Evolutionary conservation across 202 grass and related monocot genomes (phyloP), one percentile per base, ranked within the genome.

Genomic region (Setaria viridis): DNA sequence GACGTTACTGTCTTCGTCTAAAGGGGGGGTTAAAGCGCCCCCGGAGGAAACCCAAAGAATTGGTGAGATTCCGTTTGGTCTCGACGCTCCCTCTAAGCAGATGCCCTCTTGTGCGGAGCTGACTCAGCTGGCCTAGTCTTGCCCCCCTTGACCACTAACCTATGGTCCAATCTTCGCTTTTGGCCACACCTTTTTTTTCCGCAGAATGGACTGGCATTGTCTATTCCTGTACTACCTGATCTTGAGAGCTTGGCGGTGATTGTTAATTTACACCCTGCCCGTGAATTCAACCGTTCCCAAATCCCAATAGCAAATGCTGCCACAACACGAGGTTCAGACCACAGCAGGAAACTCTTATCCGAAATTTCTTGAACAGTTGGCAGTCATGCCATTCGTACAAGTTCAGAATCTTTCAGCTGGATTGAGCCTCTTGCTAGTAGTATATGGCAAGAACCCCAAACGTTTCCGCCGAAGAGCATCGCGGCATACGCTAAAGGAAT

Each of bases 111-210:
- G 71, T 77, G 71, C 72, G 70, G 60, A 82, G 86, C 66, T 69
- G 80, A 78, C n/a, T 83, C 80, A 83, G 72, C 86, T 54, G 64
- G 37, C 45, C 72, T 55, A 82, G 54, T 7, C 25, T 6, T 77
- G 73, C 5, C 50, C 35, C 64, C 54, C 10, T n/a, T 62, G 62
- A 71, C 63, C 63, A 77, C 51, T 70, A 60, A 76, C 33, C n/a
- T 19, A 33, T 65, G 21, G 32, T 43, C 79, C 85, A 62, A 76
- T 41, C 53, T 51, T 77, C 85, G 39, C 62, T 82, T 69, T 87
- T 69, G 53, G 71, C 80, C 79, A 55, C 20, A 59, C 25, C 70
- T 81, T 87, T 67, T 60, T 81, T 76, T 81, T 32, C 32, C 60
- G 1, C 39, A 45, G 12, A 25, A 67, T 34, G 58, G 16, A 13